Conservation (phyloP, 768 basidiomycete species). For the Vararia minispora region DNA sequence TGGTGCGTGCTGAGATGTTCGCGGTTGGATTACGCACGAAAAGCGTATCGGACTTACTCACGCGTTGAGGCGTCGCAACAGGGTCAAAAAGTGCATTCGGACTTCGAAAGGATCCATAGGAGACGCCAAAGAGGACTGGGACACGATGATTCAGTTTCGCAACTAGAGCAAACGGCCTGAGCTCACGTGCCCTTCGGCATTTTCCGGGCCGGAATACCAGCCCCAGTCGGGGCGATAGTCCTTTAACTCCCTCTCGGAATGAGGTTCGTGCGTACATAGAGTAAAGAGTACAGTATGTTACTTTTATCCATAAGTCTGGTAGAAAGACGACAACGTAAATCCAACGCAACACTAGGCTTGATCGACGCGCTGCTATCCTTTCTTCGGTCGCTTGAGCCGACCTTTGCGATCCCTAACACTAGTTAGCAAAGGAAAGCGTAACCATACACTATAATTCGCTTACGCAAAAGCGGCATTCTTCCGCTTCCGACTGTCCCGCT, state of each 20-base stretch:
- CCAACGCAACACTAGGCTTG: too few species aligned
- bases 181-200: too few species aligned
- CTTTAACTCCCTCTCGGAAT: too few species aligned
- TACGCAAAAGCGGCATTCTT: slow-evolving; percentile 53
- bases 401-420: slow-evolving; percentile 36
- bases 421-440: neutral
- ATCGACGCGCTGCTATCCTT: too few species aligned
- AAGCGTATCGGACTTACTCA: slow-evolving; percentile 31
- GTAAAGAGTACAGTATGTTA: slow-evolving; percentile 10
- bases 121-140: too few species aligned
- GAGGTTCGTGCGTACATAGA: too few species aligned
- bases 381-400: slow-evolving; percentile 33
- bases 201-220: too few species aligned
- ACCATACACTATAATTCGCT: slow-evolving; percentile 21
- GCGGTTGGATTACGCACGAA: neutral
- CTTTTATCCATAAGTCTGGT: slow-evolving; percentile 7
- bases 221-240: too few species aligned
- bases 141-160: too few species aligned
- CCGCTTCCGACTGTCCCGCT: slow-evolving; percentile 81
- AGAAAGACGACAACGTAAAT: too few species aligned
- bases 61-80: slow-evolving; percentile 56
- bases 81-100: slow-evolving; percentile 58
- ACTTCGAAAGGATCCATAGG: slow-evolving; percentile 70
- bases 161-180: too few species aligned
- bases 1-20: slow-evolving; percentile 53